A percentile compares a stretch with the other conserved stretches of the same genome.
Conservation (phyloP, 805 yeast species). For the Yamadazyma phyllophila region DNA sequence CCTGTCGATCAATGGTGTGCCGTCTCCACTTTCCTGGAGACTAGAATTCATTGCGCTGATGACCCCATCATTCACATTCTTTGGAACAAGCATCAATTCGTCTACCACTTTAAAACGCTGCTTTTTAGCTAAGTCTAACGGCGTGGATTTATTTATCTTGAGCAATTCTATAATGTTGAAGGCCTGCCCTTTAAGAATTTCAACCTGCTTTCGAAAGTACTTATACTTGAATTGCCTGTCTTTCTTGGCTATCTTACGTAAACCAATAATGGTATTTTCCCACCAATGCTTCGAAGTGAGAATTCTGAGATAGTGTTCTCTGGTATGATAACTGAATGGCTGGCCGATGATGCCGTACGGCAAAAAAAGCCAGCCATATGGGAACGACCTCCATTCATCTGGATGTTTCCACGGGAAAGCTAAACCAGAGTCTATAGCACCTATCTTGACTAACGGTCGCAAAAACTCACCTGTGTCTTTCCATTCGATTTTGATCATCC, state of each 20-base stretch:
- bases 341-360: conserved; percentile 64
- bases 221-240: conserved; percentile 64
- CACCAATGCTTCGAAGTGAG: conserved; percentile 67
- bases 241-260: conserved; percentile 48
- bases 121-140: conserved; percentile 61
- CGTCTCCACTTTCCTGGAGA: not conserved
- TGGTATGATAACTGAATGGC: conserved; percentile 57
- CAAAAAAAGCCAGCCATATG: conserved; percentile 73
- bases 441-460: conserved; percentile 48
- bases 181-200: conserved; percentile 75
- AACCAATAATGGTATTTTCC: conserved; percentile 53
- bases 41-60: conserved; percentile 21
- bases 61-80: conserved; percentile 15
- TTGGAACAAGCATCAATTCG: conserved; percentile 58
- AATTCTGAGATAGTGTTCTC: conserved; percentile 55
- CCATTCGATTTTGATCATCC: conserved; percentile 70
- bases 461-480: conserved; percentile 14
- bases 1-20: conserved; percentile 8
- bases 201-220: conserved; percentile 66
- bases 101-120: conserved; percentile 59
- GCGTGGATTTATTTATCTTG: conserved; percentile 57
- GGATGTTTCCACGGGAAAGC: conserved; percentile 83
- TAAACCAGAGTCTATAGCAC: conserved; percentile 75
- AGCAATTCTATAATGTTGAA: conserved; percentile 70
- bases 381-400: conserved; percentile 77